Evolutionary conservation across 345 rosid genomes (phyloP), one percentile per base, ranked within the genome.

Genomic region (Cardamine chenopodiifolia): DNA sequence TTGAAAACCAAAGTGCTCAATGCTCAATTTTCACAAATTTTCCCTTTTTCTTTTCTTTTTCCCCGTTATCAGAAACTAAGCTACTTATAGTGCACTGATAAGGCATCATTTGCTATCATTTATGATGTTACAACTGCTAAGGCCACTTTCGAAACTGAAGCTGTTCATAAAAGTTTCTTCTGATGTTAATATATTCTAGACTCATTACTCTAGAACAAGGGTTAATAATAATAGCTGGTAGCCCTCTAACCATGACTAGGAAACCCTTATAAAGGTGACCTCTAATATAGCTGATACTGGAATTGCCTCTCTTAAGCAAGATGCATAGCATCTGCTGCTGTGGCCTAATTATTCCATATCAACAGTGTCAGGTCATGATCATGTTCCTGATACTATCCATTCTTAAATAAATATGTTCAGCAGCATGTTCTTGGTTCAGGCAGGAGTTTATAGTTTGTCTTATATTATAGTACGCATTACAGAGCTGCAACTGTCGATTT

Each of bases 141-240:
- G 39, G 20, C 53, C 61, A 58, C 67, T 58, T 74, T 31, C 61
- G 60, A 59, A 74, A 58, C 34, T 26, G 62, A 66, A 68, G 19
- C 39, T 64, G 35, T 44, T 55, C 15, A 31, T 35, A 15, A 22
- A 63, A 34, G 12, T 8, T 45, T 44, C 53, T 39, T 42, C 13
- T 20, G 68, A 47, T 32, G 57, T 66, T 44, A 4, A 40, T 17
- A 23, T 56, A 17, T 20, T 47, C 22, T 40, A 39, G 59, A 17
- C 19, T 49, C 39, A 18, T 71, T 49, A 59, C 52, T 60, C 22
- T 17, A 37, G 42, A 72, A 50, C 31, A 52, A 37, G 53, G 8
- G 42, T 50, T 50, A 37, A 6, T 62, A 26, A 26, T n/a, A 50
- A 14, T 39, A 62, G 58, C 59, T 58, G 34, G 40, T 20, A 31